Base-by-base conservation (phyloP, 2,329 filamentous ascomycete genomes). In the Bisporella sp. region DNA sequence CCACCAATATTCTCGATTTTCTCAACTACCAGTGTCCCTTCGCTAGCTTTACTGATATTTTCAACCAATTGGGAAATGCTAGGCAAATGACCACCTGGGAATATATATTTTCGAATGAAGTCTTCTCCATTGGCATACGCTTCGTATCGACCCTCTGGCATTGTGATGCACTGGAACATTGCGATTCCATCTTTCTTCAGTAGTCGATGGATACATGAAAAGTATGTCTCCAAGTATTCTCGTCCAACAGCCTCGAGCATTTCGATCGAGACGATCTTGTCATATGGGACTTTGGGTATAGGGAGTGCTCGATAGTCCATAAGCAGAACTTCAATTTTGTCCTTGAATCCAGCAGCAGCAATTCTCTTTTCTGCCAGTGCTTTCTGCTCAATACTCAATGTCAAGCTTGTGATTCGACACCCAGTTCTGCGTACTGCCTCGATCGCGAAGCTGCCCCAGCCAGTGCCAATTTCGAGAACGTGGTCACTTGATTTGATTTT, bases 101-200 rank as follows among this genome's bases (percentile, higher is more conserved):
- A 89, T 49, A 89, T 89, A 67, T 89, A 87, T 54, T 82, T 81
- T 51, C 84, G 78, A 62, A 89, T 88, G 66, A 89, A 89, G 62
- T 88, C 85, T 64, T 85, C 80, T 3, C 77, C 76, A 58, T 76
- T 80, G 13, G 79, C 74, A 61, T 88, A 88, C 6, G 75, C 77
- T 55, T 81, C 78, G 62, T 87, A 84, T 47, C 83, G 74, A 39
- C 75, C 71, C 61, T 89, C 83, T 0, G 84, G 84, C 77, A 88
- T 88, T 2, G 85, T 89, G 61, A 88, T 89, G 66, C 84, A 87
- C 64, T 89, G 85, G 65, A 89, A 87, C 45, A 85, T 78, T 5
- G 80, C 83, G 41, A 87, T 77, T 1, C 84, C 81, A 12, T 84
- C 73, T 45, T 73, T 74, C 66, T 89, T 87, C 41, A 89, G 66